Percentiles rank a stretch among this genome's conserved stretches.
Conservation (phyloP, 1,139 yeast species). For the Casaregolazyma suthepensis region DNA sequence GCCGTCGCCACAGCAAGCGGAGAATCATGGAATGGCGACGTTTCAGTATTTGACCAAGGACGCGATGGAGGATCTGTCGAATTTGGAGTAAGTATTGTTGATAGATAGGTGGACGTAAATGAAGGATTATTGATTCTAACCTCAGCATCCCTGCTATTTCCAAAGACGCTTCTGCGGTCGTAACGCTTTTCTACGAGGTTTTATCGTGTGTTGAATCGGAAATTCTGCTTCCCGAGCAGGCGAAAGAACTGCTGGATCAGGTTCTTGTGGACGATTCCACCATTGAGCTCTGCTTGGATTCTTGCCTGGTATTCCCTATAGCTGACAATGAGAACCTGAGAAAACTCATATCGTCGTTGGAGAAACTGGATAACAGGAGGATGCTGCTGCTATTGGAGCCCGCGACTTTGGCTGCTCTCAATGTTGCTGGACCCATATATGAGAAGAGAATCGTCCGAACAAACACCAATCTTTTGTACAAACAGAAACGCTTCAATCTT, state of each 20-base stretch:
- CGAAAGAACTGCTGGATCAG: conserved; percentile 9
- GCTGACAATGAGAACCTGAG: conserved; percentile 11
- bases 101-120: not conserved
- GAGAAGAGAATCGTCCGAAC: conserved; percentile 41
- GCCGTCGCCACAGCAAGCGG: not conserved
- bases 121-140: not conserved
- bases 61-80: not conserved
- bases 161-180: not conserved
- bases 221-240: conserved; percentile 12
- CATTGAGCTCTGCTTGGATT: conserved; percentile 19
- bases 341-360: conserved; percentile 17
- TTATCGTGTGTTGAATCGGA: conserved; percentile 14
- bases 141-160: not conserved
- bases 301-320: conserved; percentile 13
- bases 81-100: not conserved
- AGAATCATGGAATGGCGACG: not conserved
- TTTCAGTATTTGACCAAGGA: not conserved
- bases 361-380: conserved; percentile 18
- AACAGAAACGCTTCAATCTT: conserved; percentile 67
- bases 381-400: conserved; percentile 25
- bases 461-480: conserved; percentile 46
- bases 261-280: not conserved
- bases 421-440: conserved; percentile 25
- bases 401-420: conserved; percentile 19
- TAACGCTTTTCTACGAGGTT: conserved; percentile 18